Evolutionary conservation across 2,329 filamentous ascomycete species (phyloP), one percentile per base, ranked within the genome.

Genomic region (Colletotrichum sp.): DNA sequence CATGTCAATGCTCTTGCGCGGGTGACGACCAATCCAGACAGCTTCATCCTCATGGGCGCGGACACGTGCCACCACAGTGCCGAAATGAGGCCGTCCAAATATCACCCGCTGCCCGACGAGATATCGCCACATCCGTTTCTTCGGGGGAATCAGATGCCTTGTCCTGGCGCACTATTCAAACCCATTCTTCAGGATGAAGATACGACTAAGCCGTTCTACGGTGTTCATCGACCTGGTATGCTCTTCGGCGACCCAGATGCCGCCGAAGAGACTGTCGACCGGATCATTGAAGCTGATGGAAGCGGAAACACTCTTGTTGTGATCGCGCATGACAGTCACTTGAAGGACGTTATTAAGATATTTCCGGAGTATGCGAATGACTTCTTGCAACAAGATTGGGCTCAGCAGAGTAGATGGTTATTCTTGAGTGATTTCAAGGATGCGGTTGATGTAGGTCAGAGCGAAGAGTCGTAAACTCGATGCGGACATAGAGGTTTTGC

Each of bases 381-480:
- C 5, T 44, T 44, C 36, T 0, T 44, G 5, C 16, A 1, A 44
- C 16, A 44, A 2, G 1, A 3, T 3, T 44, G 16, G 36, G 36
- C 36, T n/a, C 16, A 8, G 0, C 2, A 6, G 5, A 4, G 36
- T 44, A 10, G 16, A 44, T 44, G 16, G 36, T n/a, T 44, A 3
- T 44, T 44, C 36, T 3, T 44, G 16, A 10, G 36, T 39, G 36
- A 39, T 39, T 39, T 39, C 15, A 39, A 39, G 36, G 36, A 8
- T 5, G 36, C 36, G 4, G 36, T 39, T 39, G 15, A 3, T 36
- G 34, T 36, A 2, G 7, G 1, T 5, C 34, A 36, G 0, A 8
- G 3, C 0, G 34, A 36, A 8, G 0, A 36, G 34, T 8, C 34
- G 4, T 36, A 36, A 5, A 1, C 7, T 36, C 7, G 15, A 5